phyloP scores from a whole-genome alignment of 306 rosid genomes.

The Myrica gale region DNA sequence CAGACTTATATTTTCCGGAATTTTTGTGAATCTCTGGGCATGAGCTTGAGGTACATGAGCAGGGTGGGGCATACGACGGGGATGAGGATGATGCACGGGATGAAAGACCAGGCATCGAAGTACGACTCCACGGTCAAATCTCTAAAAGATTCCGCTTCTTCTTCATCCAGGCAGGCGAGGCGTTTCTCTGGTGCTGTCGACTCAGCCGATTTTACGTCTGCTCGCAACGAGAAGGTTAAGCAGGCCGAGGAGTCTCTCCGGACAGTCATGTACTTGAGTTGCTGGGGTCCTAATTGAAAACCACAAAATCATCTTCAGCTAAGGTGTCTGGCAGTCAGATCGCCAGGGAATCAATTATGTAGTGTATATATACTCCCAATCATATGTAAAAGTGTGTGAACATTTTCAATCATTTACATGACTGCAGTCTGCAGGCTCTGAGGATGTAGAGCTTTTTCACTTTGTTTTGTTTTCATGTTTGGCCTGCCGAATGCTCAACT shows the following conservation, averaged over 20 bases:
- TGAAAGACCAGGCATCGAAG: slow-evolving; percentile 57
- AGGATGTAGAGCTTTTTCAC: background rate
- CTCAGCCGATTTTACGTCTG: slow-evolving; percentile 25
- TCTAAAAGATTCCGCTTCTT: slow-evolving; percentile 44
- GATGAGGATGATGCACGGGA: slow-evolving; percentile 35
- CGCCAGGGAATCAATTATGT: background rate
- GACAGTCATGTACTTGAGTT: slow-evolving; percentile 75
- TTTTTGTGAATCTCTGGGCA: slow-evolving; percentile 10
- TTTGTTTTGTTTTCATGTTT: too few relatives aligned
- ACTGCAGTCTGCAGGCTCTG: background rate
- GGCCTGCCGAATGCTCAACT: background rate
- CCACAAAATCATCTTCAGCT: too few relatives aligned
- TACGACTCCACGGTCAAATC: slow-evolving; percentile 43
- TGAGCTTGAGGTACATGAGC: slow-evolving; percentile 58
- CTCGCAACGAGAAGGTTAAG: slow-evolving; percentile 34
- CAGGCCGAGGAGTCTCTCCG: slow-evolving; percentile 72
- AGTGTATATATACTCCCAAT: background rate
- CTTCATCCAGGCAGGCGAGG: slow-evolving; percentile 42
- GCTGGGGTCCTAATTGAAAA: slow-evolving; percentile 69
- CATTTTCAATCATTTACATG: background rate
- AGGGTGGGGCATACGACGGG: slow-evolving; percentile 30
- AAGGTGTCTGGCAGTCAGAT: too few relatives aligned
- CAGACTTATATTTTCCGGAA: background rate
- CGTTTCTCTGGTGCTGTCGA: slow-evolving; percentile 29
- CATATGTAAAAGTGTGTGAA: background rate